Evolutionary conservation across 306 rosid species (phyloP).

Genomic region (Citrullus colocynthis): DNA sequence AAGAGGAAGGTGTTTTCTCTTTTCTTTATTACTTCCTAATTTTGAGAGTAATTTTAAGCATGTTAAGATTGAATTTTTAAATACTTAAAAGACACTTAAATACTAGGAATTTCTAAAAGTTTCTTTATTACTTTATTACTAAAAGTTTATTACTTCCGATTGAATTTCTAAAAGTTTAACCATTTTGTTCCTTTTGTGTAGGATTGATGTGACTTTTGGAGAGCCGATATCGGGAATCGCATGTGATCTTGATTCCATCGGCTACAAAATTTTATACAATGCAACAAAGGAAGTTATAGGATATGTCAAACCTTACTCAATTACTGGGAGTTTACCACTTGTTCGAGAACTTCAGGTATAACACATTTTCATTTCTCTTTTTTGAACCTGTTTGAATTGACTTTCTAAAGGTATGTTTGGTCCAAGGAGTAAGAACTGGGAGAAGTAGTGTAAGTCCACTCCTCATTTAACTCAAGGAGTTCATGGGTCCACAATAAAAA

Average conservation of each 20-base stretch:
- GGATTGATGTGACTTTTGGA: conserved; percentile 53
- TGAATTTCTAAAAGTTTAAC: neutral
- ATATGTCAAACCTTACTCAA: conserved; percentile 73
- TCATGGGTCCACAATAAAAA: too few species aligned
- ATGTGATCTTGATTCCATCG: conserved; percentile 67
- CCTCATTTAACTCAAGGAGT: too few species aligned
- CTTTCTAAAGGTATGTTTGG: too few species aligned
- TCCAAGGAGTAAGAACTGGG: too few species aligned
- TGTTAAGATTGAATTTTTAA: too few species aligned
- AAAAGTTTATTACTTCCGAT: too few species aligned
- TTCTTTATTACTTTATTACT: too few species aligned
- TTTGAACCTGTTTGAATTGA: neutral
- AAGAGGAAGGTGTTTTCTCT: conserved; percentile 55
- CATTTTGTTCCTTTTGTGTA: conserved; percentile 17
- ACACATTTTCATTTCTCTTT: neutral
- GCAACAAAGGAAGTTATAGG: conserved; percentile 96
- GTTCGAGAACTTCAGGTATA: conserved; percentile 75
- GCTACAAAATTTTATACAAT: conserved; percentile 67
- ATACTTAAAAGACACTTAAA: too few species aligned
- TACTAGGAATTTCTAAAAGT: too few species aligned
- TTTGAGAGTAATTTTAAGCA: too few species aligned
- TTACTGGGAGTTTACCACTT: conserved; percentile 84
- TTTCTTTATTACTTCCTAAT: neutral
- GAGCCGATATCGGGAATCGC: conserved; percentile 83
- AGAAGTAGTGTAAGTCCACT: too few species aligned